phyloP scores from a whole-genome alignment of 169 alveolate species.

The Perkinsus marinus region DNA sequence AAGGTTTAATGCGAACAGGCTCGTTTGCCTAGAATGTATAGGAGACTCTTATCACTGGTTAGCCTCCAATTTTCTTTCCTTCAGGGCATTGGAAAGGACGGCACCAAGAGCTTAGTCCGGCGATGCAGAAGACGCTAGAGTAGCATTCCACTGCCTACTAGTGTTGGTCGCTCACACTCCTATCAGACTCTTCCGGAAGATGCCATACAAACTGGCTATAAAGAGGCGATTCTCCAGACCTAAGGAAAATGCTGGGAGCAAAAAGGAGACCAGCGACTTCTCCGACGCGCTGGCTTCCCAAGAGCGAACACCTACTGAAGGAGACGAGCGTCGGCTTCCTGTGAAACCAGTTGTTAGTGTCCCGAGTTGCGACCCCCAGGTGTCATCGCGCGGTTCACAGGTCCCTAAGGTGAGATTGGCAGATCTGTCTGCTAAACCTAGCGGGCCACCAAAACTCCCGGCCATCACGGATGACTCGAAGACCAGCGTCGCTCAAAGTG shows the following conservation, averaged over 20 bases:
- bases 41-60: not conserved
- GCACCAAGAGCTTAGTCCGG: not conserved
- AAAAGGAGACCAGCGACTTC: not conserved
- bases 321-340: not conserved
- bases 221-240: not conserved
- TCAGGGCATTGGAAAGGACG: not conserved
- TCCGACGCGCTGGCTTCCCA: not conserved
- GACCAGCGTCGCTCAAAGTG: not conserved
- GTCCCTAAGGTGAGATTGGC: too few species aligned
- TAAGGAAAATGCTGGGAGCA: not conserved
- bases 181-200: not conserved
- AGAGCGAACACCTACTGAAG: not conserved
- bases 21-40: not conserved
- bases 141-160: not conserved
- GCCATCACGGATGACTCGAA: not conserved
- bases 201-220: not conserved
- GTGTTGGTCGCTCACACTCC: too few species aligned
- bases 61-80: not conserved
- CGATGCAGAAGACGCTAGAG: not conserved
- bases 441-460: not conserved
- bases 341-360: not conserved
- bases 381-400: too few species aligned
- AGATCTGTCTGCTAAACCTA: too few species aligned
- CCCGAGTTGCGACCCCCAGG: too few species aligned
- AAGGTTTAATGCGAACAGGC: not conserved